A percentile compares a stretch with the other conserved stretches of the same genome.
These are phyloP conservation scores for Kurtzmaniella fragi DNA, from an alignment of 805 yeast species.

Conservation along the genomic window DNA sequence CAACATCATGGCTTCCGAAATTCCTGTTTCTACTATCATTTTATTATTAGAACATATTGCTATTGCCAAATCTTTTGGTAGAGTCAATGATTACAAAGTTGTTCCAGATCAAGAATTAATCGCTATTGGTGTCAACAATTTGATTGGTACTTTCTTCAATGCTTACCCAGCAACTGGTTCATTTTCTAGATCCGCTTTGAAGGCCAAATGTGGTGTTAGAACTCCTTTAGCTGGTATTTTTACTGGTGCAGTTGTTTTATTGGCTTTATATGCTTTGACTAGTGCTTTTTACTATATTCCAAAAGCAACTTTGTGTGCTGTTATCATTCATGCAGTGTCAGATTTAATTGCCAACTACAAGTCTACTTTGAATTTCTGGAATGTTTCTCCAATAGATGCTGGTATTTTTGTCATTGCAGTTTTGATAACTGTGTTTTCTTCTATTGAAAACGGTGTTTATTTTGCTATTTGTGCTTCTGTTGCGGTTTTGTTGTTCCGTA, in stretches of 20 bases:
- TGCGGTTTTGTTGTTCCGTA: slow-evolving; percentile 65
- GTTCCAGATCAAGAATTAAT: slow-evolving; percentile 90
- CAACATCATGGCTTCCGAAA: slow-evolving; percentile 60
- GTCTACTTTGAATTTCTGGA: slow-evolving; percentile 66
- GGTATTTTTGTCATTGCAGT: slow-evolving; percentile 70
- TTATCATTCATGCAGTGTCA: slow-evolving; percentile 89
- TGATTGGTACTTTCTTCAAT: slow-evolving; percentile 85
- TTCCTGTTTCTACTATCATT: slow-evolving; percentile 83
- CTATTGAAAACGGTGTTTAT: slow-evolving; percentile 86
- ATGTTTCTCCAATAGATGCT: slow-evolving; percentile 67
- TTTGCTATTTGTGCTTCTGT: slow-evolving; percentile 83
- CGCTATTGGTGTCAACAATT: slow-evolving; percentile 89
- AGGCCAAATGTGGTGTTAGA: slow-evolving; percentile 91
- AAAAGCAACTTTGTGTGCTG: slow-evolving; percentile 79
- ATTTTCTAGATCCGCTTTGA: slow-evolving; percentile 89
- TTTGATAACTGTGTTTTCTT: slow-evolving; percentile 66
- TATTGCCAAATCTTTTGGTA: slow-evolving; percentile 88
- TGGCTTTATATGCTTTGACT: slow-evolving; percentile 83
- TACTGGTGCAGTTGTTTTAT: slow-evolving; percentile 82
- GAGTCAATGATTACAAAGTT: slow-evolving; percentile 86
- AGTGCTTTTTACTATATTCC: slow-evolving; percentile 85
- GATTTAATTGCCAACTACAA: slow-evolving; percentile 73
- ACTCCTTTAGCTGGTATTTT: slow-evolving; percentile 91
- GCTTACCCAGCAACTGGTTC: slow-evolving; percentile 98
- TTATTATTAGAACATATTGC: slow-evolving; percentile 89